Evolutionary conservation across 345 rosid genomes (phyloP).

Genomic region (Camelina sativa): DNA sequence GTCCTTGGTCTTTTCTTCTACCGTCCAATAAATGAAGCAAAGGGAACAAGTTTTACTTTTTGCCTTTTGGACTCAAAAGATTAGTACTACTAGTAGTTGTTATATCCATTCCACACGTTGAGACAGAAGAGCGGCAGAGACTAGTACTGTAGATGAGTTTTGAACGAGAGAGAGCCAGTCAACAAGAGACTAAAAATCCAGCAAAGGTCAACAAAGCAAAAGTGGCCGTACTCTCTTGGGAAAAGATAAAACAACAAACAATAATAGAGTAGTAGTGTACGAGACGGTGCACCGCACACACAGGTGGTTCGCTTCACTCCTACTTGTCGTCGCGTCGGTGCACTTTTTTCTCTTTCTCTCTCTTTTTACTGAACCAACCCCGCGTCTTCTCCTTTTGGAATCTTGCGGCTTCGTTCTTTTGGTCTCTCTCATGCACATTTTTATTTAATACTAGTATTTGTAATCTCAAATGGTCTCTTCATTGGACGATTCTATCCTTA

Average conservation of each 20-base stretch:
- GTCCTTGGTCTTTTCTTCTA: slow-evolving; percentile 23
- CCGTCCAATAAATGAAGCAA: slow-evolving; percentile 36
- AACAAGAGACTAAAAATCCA: slow-evolving; percentile 34
- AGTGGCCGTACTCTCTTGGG: slow-evolving; percentile 39
- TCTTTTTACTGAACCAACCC: slow-evolving; percentile 31
- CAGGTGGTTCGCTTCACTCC: slow-evolving; percentile 34
- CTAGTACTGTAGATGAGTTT: not conserved
- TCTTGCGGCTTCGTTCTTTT: slow-evolving; percentile 19
- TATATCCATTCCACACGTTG: slow-evolving; percentile 38
- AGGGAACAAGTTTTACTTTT: slow-evolving; percentile 9
- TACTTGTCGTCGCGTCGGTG: slow-evolving; percentile 52
- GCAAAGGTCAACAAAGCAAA: slow-evolving; percentile 42
- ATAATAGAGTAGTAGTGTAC: slow-evolving; percentile 10
- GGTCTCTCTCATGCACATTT: not conserved
- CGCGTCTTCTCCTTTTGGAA: slow-evolving; percentile 38
- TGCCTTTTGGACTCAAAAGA: not conserved
- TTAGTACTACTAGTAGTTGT: not conserved
- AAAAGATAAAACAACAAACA: not conserved
- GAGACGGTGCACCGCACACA: slow-evolving; percentile 37
- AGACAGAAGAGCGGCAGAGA: slow-evolving; percentile 14
- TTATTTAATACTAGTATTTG: not conserved
- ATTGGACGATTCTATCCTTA: slow-evolving; percentile 18
- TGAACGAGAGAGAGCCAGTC: slow-evolving; percentile 25
- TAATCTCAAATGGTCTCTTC: not conserved
- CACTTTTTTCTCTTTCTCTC: slow-evolving; percentile 20